phyloP scores from a whole-genome alignment of 129 eudicot species.

The Artemisia annua region DNA sequence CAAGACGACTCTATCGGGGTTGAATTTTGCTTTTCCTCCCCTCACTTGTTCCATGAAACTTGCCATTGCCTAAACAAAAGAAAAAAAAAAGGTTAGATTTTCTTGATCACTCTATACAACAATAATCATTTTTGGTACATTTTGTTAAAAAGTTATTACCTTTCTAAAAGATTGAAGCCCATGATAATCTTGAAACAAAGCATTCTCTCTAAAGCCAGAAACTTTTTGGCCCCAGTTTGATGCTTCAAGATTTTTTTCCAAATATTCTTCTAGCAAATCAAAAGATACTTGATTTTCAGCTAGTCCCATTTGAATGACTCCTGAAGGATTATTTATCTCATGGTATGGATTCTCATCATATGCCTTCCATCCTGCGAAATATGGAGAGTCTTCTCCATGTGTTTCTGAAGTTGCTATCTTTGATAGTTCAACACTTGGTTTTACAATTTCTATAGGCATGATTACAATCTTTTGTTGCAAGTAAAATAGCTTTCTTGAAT shows the following conservation, averaged over 20 bases:
- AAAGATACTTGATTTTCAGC: conserved; percentile 99
- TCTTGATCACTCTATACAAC: conserved; percentile 18
- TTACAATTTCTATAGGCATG: conserved; percentile 75
- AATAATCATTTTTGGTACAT: neutral
- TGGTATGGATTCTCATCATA: conserved; percentile 92
- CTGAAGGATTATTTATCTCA: conserved; percentile 62
- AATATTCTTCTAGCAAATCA: conserved; percentile 89
- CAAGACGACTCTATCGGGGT: conserved; percentile 76
- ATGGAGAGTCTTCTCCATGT: conserved; percentile 97
- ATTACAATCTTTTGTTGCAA: neutral
- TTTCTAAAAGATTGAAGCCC: conserved; percentile 84
- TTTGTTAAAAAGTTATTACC: conserved; percentile 38
- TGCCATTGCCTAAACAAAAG: conserved; percentile 79
- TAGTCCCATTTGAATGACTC: conserved; percentile 96
- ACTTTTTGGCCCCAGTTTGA: conserved; percentile 49
- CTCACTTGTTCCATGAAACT: conserved; percentile 97
- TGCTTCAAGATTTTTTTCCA: conserved; percentile 60
- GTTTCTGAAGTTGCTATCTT: conserved; percentile 80
- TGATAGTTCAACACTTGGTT: conserved; percentile 58
- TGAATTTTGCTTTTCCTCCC: conserved; percentile 86
- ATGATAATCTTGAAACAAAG: conserved; percentile 96
- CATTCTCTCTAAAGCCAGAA: conserved; percentile 86
- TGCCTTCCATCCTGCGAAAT: conserved; percentile 99
- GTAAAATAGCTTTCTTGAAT: neutral
- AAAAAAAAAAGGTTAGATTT: conserved; percentile 25